Base-by-base conservation (phyloP, 306 rosid species). In the Trifolium fragiferum region DNA sequence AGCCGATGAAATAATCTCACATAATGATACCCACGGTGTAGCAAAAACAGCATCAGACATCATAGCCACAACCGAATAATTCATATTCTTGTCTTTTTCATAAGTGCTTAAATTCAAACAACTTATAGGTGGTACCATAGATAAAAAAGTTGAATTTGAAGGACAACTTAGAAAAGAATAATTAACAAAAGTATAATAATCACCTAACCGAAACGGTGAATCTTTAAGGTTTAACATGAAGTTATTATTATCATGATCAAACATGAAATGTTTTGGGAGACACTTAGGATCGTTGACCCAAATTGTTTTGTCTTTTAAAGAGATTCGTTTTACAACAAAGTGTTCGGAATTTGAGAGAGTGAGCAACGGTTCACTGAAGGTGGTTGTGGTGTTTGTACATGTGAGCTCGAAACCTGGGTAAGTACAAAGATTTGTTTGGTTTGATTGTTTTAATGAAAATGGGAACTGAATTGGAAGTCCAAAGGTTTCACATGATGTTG, bases 271-370 rank as follows among this genome's bases (percentile, higher is more conserved):
- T 20, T 23, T 8, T 0, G 79, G 76, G 35, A 82, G 73, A 54
- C 82, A 82, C 3, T n/a, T 19, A 0, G 79, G 85, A 70, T 82
- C 85, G 32, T 73, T 77, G 55, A 82, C 70, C 82, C 62, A 66
- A 58, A 82, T 14, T 16, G 0, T 33, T 60, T 77, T 82, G 3
- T 58, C 44, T 1, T 27, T 72, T 0, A 38, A 16, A 0, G 85
- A 77, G 6, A 72, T 66, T 8, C 15, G 38, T 53, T 59, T 80
- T 1, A 80, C 68, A 0, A 5, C 18, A 18, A 75, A 69, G 18
- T 59, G 7, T 3, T 74, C 62, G 5, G 81, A 47, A 37, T 72
- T 12, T 3, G 81, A 75, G 12, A 75, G 76, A 18, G 49, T 49
- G n/a, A 80, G 13, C 18, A 75, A 19, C 0, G 84, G 79, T 64